Evolutionary conservation across 2,329 filamentous ascomycete species (phyloP).

Genomic region (Cercospora sp.): DNA sequence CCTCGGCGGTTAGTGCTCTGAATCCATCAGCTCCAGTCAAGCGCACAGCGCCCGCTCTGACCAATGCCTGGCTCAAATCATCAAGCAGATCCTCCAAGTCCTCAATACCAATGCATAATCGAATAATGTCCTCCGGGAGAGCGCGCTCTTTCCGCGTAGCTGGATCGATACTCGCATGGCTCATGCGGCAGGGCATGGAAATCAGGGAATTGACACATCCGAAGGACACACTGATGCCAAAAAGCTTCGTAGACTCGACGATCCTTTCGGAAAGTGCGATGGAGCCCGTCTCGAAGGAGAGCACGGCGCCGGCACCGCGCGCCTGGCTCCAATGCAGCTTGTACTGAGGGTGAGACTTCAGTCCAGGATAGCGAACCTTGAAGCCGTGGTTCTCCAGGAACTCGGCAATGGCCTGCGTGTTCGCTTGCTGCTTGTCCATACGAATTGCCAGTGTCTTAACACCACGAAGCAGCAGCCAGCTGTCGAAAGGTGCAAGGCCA

Average conservation of each 20-base stretch:
- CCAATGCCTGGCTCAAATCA: constrained; percentile 84
- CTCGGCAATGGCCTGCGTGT: constrained; percentile 84
- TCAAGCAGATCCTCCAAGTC: constrained; percentile 89
- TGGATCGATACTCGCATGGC: constrained; percentile 95
- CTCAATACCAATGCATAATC: constrained; percentile 94
- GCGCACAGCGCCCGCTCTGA: constrained; percentile 89
- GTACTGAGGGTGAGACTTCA: constrained; percentile 95
- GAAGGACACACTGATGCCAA: constrained; percentile 95
- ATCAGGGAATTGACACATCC: constrained; percentile 98
- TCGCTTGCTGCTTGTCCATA: constrained; percentile 97
- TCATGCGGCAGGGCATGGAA: constrained; percentile 99
- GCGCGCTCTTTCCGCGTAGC: constrained; percentile 86
- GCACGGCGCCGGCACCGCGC: constrained; percentile 86
- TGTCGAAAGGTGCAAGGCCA: constrained; percentile 91
- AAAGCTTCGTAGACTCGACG: constrained; percentile 87
- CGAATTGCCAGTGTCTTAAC: constrained; percentile 96
- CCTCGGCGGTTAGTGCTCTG: constrained; percentile 54
- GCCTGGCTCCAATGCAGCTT: constrained; percentile 95
- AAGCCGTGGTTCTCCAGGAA: constrained; percentile 92
- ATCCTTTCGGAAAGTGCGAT: constrained; percentile 82
- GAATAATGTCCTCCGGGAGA: constrained; percentile 95
- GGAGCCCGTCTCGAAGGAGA: constrained; percentile 95
- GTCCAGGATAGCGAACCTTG: constrained; percentile 89
- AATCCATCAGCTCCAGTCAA: constrained; percentile 77
- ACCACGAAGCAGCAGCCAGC: constrained; percentile 90